Evolutionary conservation across 108 stramenopile species (phyloP).

Genomic region (Epithemia pelagica): DNA sequence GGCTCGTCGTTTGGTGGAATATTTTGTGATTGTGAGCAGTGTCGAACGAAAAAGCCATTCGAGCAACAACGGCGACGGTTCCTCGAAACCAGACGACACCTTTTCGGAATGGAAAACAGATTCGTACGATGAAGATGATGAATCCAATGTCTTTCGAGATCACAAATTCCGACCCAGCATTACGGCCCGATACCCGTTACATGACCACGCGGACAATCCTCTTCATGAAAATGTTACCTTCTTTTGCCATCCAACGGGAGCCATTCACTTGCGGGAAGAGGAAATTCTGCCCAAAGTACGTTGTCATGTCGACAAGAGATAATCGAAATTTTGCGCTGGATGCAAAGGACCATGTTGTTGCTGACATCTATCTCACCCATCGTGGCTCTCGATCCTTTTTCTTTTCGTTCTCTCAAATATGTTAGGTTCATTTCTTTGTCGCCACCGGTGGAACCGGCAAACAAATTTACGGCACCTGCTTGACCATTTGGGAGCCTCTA

Average conservation of each 20-base stretch:
- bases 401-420: conserved; percentile 1
- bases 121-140: conserved; percentile 20
- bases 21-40: conserved; percentile 74
- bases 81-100: background rate
- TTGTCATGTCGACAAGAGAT: background rate
- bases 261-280: conserved; percentile 40
- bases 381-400: background rate
- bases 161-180: conserved; percentile 51
- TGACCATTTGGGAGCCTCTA: conserved; percentile 66
- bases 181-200: conserved; percentile 63
- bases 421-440: conserved; percentile 67
- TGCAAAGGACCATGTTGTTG: background rate
- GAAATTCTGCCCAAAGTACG: conserved; percentile 68
- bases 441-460: conserved; percentile 66
- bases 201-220: conserved; percentile 72
- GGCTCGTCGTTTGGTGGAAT: conserved; percentile 69
- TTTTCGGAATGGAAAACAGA: conserved; percentile 20
- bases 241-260: conserved; percentile 68
- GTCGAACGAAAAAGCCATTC: conserved; percentile 8
- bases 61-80: conserved; percentile 5
- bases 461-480: conserved; percentile 73
- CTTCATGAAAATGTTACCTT: conserved; percentile 56
- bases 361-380: background rate
- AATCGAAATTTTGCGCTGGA: conserved; percentile 1
- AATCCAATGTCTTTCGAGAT: conserved; percentile 30